These are phyloP conservation scores for Leccinum disarticulatum DNA, from an alignment of 768 basidiomycete genomes.

Conservation along the genomic window DNA sequence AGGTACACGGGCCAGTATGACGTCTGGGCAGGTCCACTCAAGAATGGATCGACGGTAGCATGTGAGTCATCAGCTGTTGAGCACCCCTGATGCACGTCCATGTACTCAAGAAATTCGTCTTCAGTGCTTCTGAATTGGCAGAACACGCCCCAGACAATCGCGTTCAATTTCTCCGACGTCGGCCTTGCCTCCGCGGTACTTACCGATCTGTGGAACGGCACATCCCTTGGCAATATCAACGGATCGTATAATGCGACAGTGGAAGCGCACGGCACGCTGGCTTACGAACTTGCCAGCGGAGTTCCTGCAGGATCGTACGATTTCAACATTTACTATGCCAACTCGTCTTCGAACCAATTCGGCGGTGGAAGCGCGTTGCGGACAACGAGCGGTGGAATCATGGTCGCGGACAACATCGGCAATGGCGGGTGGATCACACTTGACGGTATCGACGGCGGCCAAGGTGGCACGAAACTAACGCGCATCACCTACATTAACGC, in stretches of 20 bases:
- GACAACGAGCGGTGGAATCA: not conserved
- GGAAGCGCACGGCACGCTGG: conserved; percentile 6
- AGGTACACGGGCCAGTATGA: conserved; percentile 13
- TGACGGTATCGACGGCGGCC: conserved; percentile 8
- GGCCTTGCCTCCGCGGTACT: conserved; percentile 5
- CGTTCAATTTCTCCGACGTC: conserved; percentile 8
- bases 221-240: not conserved
- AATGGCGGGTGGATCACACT: conserved; percentile 4
- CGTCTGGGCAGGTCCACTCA: conserved; percentile 9
- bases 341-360: conserved; percentile 1
- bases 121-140: conserved; percentile 13
- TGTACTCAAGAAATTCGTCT: not conserved
- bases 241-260: not conserved
- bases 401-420: not conserved
- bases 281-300: conserved; percentile 4
- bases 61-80: conserved; percentile 3
- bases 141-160: not conserved
- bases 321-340: conserved; percentile 3
- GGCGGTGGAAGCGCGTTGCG: not conserved
- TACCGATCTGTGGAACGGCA: conserved; percentile 7
- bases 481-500: conserved; percentile 9
- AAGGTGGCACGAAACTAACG: conserved; percentile 1
- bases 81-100: not conserved
- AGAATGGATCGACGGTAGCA: conserved; percentile 10
- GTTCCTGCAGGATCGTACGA: not conserved